A percentile compares a stretch with the other conserved stretches of the same genome.
These are phyloP conservation scores for Sporopachydermia lactativora DNA, from an alignment of 805 yeast species.

Conservation along the genomic window DNA sequence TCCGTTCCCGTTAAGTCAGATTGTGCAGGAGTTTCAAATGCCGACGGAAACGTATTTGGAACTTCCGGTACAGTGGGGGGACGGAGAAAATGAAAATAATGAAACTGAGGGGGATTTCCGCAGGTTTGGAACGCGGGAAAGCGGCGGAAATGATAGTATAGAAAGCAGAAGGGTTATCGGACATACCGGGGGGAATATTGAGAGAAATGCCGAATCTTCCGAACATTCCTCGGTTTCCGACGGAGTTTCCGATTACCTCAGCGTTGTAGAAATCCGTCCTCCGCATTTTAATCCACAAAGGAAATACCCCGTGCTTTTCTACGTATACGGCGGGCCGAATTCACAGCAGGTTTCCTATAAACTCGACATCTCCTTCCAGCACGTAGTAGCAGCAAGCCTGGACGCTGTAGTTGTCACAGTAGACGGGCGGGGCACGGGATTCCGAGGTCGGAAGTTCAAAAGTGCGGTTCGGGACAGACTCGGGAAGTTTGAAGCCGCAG, in stretches of 20 bases:
- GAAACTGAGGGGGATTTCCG: not conserved
- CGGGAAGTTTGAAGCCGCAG: constrained; percentile 72
- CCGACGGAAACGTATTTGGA: too few species aligned
- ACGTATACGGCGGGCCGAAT: constrained; percentile 76
- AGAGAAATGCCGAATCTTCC: too few species aligned
- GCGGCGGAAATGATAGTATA: not conserved
- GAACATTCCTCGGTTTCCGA: too few species aligned
- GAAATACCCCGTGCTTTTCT: constrained; percentile 51
- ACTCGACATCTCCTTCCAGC: constrained; percentile 41
- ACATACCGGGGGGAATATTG: constrained; percentile 21
- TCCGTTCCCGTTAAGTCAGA: not conserved
- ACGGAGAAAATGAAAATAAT: not conserved
- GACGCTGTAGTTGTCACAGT: constrained; percentile 50
- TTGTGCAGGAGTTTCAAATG: too few species aligned
- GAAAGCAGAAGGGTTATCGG: not conserved
- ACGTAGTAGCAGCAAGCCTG: constrained; percentile 38
- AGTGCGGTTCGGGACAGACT: constrained; percentile 40
- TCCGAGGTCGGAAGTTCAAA: constrained; percentile 53
- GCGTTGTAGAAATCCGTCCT: constrained; percentile 53
- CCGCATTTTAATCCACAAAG: constrained; percentile 30
- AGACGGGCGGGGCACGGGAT: constrained; percentile 80
- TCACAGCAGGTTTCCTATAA: constrained; percentile 39
- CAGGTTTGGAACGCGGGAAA: not conserved
- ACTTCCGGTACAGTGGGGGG: too few species aligned
- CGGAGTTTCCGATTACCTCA: too few species aligned